These are phyloP conservation scores for Macadamia integrifolia DNA, from an alignment of 164 flowering plant genomes.

Conservation along the genomic window DNA sequence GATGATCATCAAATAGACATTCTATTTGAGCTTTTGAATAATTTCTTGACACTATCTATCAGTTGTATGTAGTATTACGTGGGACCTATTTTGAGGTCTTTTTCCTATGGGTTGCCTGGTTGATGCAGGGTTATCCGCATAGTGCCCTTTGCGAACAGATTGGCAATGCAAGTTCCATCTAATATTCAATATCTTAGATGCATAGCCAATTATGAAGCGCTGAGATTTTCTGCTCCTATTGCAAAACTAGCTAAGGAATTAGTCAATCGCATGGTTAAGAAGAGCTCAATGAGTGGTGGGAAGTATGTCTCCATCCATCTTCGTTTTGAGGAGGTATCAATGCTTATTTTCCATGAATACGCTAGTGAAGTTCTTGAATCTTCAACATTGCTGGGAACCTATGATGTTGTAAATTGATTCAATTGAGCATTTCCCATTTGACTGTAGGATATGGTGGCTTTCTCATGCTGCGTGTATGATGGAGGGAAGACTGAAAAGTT, in stretches of 20 bases:
- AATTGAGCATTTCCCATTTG: background rate
- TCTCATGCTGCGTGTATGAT: constrained; percentile 89
- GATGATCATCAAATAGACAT: background rate
- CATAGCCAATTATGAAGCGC: constrained; percentile 70
- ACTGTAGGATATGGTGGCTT: constrained; percentile 94
- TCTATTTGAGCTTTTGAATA: background rate
- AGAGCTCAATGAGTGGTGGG: constrained; percentile 55
- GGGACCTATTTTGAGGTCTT: background rate
- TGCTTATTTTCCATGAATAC: background rate
- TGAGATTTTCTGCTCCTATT: constrained; percentile 66
- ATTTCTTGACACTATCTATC: background rate
- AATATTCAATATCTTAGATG: constrained; percentile 75
- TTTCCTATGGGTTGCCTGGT: background rate
- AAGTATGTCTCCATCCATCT: constrained; percentile 83
- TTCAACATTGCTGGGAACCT: background rate
- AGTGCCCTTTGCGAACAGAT: constrained; percentile 91
- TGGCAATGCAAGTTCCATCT: constrained; percentile 72
- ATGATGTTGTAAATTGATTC: background rate
- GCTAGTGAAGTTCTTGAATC: background rate
- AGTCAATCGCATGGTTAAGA: constrained; percentile 54
- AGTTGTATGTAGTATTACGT: background rate
- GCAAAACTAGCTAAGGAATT: constrained; percentile 50
- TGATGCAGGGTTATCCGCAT: constrained; percentile 68
- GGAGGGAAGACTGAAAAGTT: constrained; percentile 61
- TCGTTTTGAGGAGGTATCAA: constrained; percentile 81